These are phyloP conservation scores for Hibiscus syriacus DNA, from an alignment of 345 rosid genomes.

Conservation along the genomic window DNA sequence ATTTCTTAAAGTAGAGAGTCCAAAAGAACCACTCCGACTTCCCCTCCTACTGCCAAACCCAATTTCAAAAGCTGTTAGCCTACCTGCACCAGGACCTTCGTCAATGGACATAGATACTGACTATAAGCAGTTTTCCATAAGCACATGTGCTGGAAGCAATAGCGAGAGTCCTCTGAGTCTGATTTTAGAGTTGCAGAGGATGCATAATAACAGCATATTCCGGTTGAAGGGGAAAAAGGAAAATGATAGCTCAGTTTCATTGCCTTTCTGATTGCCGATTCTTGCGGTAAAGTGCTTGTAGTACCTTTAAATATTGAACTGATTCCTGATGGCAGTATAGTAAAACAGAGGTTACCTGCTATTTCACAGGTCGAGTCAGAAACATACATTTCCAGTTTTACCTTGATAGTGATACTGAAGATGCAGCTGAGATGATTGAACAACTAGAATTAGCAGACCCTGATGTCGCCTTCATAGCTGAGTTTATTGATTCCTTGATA, in stretches of 20 bases:
- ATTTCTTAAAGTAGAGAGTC: slow-evolving; percentile 37
- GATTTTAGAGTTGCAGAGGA: slow-evolving; percentile 37
- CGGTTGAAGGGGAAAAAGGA: slow-evolving; percentile 41
- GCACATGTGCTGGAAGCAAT: slow-evolving; percentile 30
- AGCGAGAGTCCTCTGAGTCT: slow-evolving; percentile 35
- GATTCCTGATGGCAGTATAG: neutral
- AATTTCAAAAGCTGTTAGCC: slow-evolving; percentile 18
- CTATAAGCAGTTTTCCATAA: slow-evolving; percentile 35
- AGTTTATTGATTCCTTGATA: slow-evolving; percentile 59
- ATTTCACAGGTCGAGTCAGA: slow-evolving; percentile 38
- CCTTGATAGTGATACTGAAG: slow-evolving; percentile 66
- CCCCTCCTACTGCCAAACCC: slow-evolving; percentile 21
- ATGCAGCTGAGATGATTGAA: slow-evolving; percentile 75
- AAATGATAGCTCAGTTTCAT: slow-evolving; percentile 40
- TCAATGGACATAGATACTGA: slow-evolving; percentile 56
- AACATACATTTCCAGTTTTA: slow-evolving; percentile 64
- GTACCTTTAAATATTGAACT: neutral
- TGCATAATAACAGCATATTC: slow-evolving; percentile 37
- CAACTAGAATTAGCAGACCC: slow-evolving; percentile 58
- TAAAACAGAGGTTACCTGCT: neutral
- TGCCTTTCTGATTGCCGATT: slow-evolving; percentile 52
- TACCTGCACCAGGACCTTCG: slow-evolving; percentile 24
- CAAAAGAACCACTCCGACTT: slow-evolving; percentile 26
- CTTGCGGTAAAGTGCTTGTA: slow-evolving; percentile 31
- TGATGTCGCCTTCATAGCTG: slow-evolving; percentile 65